These are phyloP conservation scores for Amoebophrya sp. DNA, from an alignment of 169 alveolate genomes.

Conservation along the genomic window DNA sequence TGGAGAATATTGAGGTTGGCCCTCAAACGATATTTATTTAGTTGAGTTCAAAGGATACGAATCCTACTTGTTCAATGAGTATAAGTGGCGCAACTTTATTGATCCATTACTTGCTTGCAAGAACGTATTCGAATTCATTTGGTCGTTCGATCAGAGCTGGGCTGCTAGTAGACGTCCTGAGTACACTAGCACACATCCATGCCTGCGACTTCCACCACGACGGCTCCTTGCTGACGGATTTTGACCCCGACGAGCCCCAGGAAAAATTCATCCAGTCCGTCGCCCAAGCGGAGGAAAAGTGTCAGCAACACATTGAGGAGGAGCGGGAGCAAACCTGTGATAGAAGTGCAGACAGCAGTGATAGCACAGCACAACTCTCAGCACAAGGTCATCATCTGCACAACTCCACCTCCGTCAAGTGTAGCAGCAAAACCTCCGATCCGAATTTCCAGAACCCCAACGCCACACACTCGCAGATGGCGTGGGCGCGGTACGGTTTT, in stretches of 20 bases:
- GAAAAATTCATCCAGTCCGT: not conserved
- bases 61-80: no score
- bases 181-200: not conserved
- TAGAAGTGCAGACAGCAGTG: not conserved
- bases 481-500: not conserved
- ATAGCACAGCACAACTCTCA: not conserved
- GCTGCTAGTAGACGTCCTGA: no score
- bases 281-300: not conserved
- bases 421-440: not conserved
- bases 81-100: no score
- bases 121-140: no score
- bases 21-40: no score
- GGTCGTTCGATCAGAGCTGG: no score
- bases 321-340: not conserved
- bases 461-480: not conserved
- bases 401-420: not conserved
- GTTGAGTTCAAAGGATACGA: no score
- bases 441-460: not conserved
- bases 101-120: no score
- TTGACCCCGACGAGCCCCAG: not conserved
- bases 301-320: not conserved
- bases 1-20: no score
- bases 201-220: slow-evolving; percentile 19
- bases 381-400: not conserved
- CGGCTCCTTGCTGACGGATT: not conserved